These are phyloP conservation scores for Leucosporidium creatinivorum DNA, from an alignment of 768 basidiomycete genomes.

Conservation along the genomic window DNA sequence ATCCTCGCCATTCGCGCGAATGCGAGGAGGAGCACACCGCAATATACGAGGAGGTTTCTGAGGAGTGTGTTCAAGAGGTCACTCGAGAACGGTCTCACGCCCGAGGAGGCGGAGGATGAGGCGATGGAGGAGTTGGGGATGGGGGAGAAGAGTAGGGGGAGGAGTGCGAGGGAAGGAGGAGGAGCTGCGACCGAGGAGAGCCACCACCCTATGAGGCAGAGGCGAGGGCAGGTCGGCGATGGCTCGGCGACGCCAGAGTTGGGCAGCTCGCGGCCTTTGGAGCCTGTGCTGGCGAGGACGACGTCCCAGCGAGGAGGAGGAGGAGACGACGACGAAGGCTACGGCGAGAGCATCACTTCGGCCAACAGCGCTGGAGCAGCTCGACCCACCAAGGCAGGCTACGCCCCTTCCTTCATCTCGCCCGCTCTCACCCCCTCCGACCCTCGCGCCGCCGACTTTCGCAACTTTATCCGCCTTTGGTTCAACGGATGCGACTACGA, in stretches of 20 bases:
- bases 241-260: slow-evolving; percentile 22
- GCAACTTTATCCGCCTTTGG: slow-evolving; percentile 30
- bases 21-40: slow-evolving; percentile 5
- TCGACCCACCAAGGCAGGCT: background rate
- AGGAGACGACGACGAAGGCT: too few species aligned
- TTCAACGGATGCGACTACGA: slow-evolving; percentile 11
- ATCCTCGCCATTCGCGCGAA: slow-evolving; percentile 25
- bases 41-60: slow-evolving; percentile 27
- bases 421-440: slow-evolving; percentile 21
- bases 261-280: background rate
- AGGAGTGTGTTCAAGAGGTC: slow-evolving; percentile 25
- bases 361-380: background rate
- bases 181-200: too few species aligned
- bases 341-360: background rate
- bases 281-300: background rate
- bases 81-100: slow-evolving; percentile 33
- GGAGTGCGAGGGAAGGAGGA: background rate
- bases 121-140: background rate
- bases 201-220: background rate
- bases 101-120: background rate
- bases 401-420: slow-evolving; percentile 19
- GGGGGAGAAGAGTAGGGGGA: background rate
- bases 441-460: slow-evolving; percentile 35
- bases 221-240: background rate
- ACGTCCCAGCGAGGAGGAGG: background rate